Conservation (phyloP, 257 asterid genomes). For the Ilex asprella region DNA sequence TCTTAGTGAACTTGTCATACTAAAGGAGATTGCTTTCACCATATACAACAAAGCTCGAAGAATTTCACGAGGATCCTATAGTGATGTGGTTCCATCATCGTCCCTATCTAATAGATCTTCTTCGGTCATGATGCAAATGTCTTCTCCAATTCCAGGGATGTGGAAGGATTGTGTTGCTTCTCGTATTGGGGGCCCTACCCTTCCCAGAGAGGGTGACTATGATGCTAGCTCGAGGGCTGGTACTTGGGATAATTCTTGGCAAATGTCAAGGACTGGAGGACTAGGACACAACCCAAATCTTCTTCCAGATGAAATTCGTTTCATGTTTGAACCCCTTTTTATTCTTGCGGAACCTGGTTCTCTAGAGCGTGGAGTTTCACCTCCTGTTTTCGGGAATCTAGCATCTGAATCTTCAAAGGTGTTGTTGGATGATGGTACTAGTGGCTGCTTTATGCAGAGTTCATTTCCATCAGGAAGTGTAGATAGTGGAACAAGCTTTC, state of each 20-base stretch:
- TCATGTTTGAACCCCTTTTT: slow-evolving; percentile 91
- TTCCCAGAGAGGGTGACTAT: slow-evolving; percentile 82
- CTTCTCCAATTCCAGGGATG: slow-evolving; percentile 70
- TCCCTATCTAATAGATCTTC: slow-evolving; percentile 65
- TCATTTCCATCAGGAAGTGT: slow-evolving; percentile 67
- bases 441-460: slow-evolving; percentile 61
- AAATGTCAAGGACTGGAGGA: slow-evolving; percentile 67
- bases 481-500: slow-evolving; percentile 63
- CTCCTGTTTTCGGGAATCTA: slow-evolving; percentile 54
- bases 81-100: slow-evolving; percentile 45
- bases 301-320: slow-evolving; percentile 65
- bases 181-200: slow-evolving; percentile 61
- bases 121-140: slow-evolving; percentile 66
- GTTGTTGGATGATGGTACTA: slow-evolving; percentile 67
- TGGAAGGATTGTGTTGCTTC: slow-evolving; percentile 91
- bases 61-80: slow-evolving; percentile 62
- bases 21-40: slow-evolving; percentile 95
- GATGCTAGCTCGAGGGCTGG: slow-evolving; percentile 81
- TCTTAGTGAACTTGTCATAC: slow-evolving; percentile 69
- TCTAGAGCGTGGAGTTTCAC: slow-evolving; percentile 69
- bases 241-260: slow-evolving; percentile 97
- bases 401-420: slow-evolving; percentile 56
- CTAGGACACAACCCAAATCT: slow-evolving; percentile 61
- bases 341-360: slow-evolving; percentile 95
- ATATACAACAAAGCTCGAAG: slow-evolving; percentile 93